Conservation (phyloP, 2,329 filamentous ascomycete genomes). For the Talaromyces sp. region DNA sequence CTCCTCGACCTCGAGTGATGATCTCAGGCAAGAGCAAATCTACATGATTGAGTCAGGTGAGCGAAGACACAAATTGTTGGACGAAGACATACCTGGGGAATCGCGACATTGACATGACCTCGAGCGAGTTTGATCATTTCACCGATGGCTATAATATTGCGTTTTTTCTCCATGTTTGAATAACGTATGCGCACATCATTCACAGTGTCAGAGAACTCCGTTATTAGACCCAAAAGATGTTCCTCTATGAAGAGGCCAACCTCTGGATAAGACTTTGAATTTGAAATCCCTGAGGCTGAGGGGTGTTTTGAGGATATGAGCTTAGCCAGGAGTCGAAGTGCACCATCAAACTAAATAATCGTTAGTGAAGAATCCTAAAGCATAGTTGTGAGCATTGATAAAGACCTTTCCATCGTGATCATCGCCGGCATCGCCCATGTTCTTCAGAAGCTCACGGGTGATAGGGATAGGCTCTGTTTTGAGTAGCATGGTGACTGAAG, state of each 20-base stretch:
- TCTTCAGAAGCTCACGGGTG: slow-evolving; percentile 76
- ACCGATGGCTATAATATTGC: slow-evolving; percentile 77
- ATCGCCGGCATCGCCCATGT: slow-evolving; percentile 64
- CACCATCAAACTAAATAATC: slow-evolving; percentile 46
- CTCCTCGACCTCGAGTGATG: slow-evolving; percentile 69
- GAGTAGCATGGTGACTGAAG: slow-evolving; percentile 65
- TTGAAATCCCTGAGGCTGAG: slow-evolving; percentile 42
- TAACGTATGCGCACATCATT: slow-evolving; percentile 63
- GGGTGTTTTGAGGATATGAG: slow-evolving; percentile 50
- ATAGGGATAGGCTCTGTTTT: slow-evolving; percentile 70
- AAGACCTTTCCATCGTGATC: slow-evolving; percentile 54
- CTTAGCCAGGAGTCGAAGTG: slow-evolving; percentile 49
- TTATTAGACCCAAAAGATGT: slow-evolving; percentile 82
- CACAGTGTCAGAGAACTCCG: slow-evolving; percentile 72
- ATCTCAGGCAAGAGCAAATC: slow-evolving; percentile 89
- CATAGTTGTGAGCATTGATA: background rate
- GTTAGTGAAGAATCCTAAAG: background rate
- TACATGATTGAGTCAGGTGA: slow-evolving; percentile 35
- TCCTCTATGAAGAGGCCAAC: slow-evolving; percentile 74
- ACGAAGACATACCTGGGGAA: slow-evolving; percentile 67
- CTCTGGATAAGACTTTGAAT: slow-evolving; percentile 52
- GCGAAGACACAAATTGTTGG: background rate
- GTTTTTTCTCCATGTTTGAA: slow-evolving; percentile 64
- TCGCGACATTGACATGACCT: slow-evolving; percentile 67
- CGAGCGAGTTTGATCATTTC: slow-evolving; percentile 79